Conservation (phyloP, 352 stramenopile species). For the Paralagenidium karlingii region DNA sequence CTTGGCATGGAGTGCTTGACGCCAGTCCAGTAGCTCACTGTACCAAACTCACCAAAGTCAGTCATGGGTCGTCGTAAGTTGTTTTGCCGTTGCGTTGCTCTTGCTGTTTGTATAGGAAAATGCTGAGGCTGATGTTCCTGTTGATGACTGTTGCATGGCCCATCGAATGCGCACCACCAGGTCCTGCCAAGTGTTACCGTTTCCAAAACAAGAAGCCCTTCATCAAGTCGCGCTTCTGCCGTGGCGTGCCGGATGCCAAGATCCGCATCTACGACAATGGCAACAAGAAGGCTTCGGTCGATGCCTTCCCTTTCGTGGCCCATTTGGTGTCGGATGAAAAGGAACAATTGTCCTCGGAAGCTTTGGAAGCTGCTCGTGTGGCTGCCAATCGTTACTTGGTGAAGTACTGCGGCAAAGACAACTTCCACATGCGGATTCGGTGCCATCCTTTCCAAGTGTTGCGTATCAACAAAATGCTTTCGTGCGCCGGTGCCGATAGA, state of each 20-base stretch:
- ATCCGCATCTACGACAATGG: constrained; percentile 99
- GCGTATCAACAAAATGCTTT: constrained; percentile 99
- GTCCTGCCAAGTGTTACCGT: constrained; percentile 98
- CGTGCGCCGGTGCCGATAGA: constrained; percentile 98
- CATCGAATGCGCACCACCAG: no score
- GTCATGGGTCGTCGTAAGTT: no score
- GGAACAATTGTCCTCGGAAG: constrained; percentile 93
- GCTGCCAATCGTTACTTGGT: constrained; percentile 98
- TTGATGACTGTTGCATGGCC: no score
- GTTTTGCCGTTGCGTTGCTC: no score
- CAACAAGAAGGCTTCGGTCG: constrained; percentile 96
- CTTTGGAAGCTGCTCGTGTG: constrained; percentile 97
- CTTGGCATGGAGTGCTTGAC: no score
- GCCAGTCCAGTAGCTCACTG: no score
- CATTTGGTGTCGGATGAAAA: constrained; percentile 94
- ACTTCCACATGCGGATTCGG: constrained; percentile 98
- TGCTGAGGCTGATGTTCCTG: no score
- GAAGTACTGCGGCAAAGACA: constrained; percentile 98
- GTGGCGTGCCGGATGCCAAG: constrained; percentile 94
- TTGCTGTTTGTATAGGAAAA: no score
- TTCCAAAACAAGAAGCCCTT: constrained; percentile 99
- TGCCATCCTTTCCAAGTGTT: constrained; percentile 99
- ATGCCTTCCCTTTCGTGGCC: constrained; percentile 97
- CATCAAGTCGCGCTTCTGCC: constrained; percentile 99
- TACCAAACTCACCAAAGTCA: no score